These are phyloP conservation scores for Malbranchea cinnamomea DNA, from an alignment of 2,329 filamentous ascomycete species.

Conservation along the genomic window DNA sequence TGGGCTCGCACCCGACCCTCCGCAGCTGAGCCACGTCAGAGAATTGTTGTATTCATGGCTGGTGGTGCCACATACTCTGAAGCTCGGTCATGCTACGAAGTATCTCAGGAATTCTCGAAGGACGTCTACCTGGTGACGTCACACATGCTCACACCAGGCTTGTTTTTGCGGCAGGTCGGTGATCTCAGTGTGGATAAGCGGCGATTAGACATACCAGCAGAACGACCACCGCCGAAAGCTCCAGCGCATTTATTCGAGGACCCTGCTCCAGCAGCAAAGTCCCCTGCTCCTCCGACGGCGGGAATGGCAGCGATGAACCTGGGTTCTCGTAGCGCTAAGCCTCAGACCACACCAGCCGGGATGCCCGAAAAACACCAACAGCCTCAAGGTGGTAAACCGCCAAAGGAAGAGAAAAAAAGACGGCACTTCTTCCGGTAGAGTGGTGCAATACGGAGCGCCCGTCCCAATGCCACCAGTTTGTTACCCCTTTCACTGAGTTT, in stretches of 20 bases:
- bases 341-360: constrained; percentile 3
- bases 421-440: constrained; percentile 20
- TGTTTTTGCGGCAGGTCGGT: constrained; percentile 69
- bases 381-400: constrained; percentile 3
- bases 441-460: no score
- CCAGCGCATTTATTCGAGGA: constrained; percentile 72
- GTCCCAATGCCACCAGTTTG: no score
- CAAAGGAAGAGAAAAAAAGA: constrained; percentile 41
- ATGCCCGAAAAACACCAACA: constrained; percentile 4
- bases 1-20: constrained; percentile 76
- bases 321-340: constrained; percentile 18
- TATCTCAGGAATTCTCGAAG: constrained; percentile 54
- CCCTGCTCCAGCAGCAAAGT: constrained; percentile 13
- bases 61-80: constrained; percentile 92
- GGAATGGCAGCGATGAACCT: constrained; percentile 24
- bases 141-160: constrained; percentile 77
- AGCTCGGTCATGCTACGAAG: constrained; percentile 74
- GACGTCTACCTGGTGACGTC: constrained; percentile 82
- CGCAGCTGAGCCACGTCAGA: constrained; percentile 67
- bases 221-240: constrained; percentile 64
- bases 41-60: constrained; percentile 86
- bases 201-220: constrained; percentile 63
- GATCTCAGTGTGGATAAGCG: constrained; percentile 65
- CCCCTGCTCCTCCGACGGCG: constrained; percentile 13
- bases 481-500: no score